A percentile compares a stretch with the other conserved stretches of the same genome.
Conservation (phyloP, 768 basidiomycete genomes). For the Strobilomyces dryophilus region DNA sequence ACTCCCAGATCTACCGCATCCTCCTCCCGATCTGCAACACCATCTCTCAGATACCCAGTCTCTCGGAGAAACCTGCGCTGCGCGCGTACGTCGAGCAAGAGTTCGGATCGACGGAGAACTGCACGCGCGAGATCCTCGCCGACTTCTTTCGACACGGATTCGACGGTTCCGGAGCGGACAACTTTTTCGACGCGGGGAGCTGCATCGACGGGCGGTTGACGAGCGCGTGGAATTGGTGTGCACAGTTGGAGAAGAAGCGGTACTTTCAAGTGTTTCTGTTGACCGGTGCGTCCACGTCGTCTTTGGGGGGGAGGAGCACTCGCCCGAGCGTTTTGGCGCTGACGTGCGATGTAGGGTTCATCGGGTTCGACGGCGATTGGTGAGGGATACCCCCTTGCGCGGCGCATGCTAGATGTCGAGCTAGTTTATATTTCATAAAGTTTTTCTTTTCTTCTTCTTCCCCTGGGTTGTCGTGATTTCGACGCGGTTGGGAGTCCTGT, state of each 20-base stretch:
- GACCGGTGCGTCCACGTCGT: slow-evolving; percentile 45
- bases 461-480: background rate
- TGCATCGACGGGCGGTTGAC: slow-evolving; percentile 82
- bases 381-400: slow-evolving; percentile 27
- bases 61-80: slow-evolving; percentile 65
- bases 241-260: slow-evolving; percentile 78
- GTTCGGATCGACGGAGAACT: slow-evolving; percentile 71
- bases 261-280: slow-evolving; percentile 79
- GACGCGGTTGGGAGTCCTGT: too few relatives aligned
- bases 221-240: slow-evolving; percentile 93
- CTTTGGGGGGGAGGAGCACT: too few relatives aligned
- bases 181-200: slow-evolving; percentile 85
- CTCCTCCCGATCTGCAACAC: slow-evolving; percentile 84
- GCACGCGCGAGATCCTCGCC: slow-evolving; percentile 64
- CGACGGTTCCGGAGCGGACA: slow-evolving; percentile 88
- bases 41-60: slow-evolving; percentile 63
- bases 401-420: too few relatives aligned
- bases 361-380: slow-evolving; percentile 87
- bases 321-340: background rate
- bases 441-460: background rate
- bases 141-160: slow-evolving; percentile 89
- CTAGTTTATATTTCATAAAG: background rate
- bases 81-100: slow-evolving; percentile 76
- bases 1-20: slow-evolving; percentile 89
- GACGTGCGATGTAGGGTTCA: slow-evolving; percentile 49